phyloP scores from a whole-genome alignment of 352 stramenopile species.

The Globisporangium megalacanthum region DNA sequence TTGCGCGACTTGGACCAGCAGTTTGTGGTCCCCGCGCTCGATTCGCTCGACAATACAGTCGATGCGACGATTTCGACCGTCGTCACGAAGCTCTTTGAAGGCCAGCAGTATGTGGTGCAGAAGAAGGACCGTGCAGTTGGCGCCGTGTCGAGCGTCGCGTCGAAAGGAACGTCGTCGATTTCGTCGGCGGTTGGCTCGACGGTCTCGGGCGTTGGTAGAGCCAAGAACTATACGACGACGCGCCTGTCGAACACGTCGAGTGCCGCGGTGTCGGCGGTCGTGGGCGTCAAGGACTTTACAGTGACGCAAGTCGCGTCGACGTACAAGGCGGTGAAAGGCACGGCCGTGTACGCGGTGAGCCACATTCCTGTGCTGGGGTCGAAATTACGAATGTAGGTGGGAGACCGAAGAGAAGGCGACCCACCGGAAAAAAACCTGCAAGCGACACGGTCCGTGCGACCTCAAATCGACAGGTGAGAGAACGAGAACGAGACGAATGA shows the following conservation, averaged over 20 bases:
- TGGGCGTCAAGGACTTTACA: conserved; percentile 54
- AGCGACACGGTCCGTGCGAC: neutral
- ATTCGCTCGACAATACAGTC: no score
- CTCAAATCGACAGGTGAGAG: neutral
- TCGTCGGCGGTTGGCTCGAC: conserved; percentile 38
- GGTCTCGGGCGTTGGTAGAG: conserved; percentile 34
- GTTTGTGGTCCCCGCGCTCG: no score
- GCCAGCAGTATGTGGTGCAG: no score
- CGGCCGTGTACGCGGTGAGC: conserved; percentile 45
- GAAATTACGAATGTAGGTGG: conserved; percentile 54
- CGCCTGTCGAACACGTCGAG: conserved; percentile 29
- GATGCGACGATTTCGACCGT: no score
- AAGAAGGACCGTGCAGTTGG: no score
- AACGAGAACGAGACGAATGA: neutral
- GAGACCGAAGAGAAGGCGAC: neutral
- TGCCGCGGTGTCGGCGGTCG: conserved; percentile 34
- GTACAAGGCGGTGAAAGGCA: conserved; percentile 44
- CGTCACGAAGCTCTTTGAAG: no score
- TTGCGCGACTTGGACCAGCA: conserved; percentile 29
- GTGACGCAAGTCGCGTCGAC: conserved; percentile 59
- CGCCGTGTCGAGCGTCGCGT: no score
- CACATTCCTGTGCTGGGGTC: conserved; percentile 55
- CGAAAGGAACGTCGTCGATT: conserved; percentile 6
- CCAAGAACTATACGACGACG: conserved; percentile 59
- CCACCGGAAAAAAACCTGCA: neutral